Evolutionary conservation across 768 basidiomycete genomes (phyloP).

Genomic region (Trametes cinnabarina): DNA sequence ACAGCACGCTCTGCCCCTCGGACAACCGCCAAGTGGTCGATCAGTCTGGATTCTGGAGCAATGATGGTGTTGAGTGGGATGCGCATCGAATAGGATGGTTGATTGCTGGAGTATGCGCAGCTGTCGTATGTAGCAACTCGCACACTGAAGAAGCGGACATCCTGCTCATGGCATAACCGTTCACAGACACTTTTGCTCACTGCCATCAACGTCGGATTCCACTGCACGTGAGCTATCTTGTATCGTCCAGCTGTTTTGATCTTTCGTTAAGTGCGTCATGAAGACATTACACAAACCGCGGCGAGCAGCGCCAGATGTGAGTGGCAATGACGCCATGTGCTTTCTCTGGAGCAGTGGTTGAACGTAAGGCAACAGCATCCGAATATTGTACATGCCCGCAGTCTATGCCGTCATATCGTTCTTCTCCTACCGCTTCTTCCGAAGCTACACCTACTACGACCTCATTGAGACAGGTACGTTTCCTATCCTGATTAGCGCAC

Average conservation of each 20-base stretch:
- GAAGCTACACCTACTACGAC: conserved; percentile 66
- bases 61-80: conserved; percentile 54
- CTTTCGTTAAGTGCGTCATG: not conserved
- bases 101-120: conserved; percentile 60
- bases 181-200: conserved; percentile 62
- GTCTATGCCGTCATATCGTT: conserved; percentile 83
- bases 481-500: not conserved
- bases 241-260: not conserved
- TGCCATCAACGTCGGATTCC: conserved; percentile 49
- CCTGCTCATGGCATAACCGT: not conserved
- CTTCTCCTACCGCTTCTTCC: conserved; percentile 82
- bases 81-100: conserved; percentile 71
- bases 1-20: conserved; percentile 43
- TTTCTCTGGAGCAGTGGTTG: not conserved
- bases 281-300: conserved; percentile 69
- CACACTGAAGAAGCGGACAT: not conserved
- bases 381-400: conserved; percentile 82
- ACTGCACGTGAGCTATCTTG: conserved; percentile 53
- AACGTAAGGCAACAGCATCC: conserved; percentile 43
- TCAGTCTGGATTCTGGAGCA: conserved; percentile 63
- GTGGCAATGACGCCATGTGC: conserved; percentile 4
- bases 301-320: conserved; percentile 81
- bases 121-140: conserved; percentile 42
- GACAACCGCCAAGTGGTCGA: conserved; percentile 51
- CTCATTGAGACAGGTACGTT: conserved; percentile 49